These are phyloP conservation scores for Puccinia novopanici DNA, from an alignment of 1,284 basidiomycete genomes.

Conservation along the genomic window DNA sequence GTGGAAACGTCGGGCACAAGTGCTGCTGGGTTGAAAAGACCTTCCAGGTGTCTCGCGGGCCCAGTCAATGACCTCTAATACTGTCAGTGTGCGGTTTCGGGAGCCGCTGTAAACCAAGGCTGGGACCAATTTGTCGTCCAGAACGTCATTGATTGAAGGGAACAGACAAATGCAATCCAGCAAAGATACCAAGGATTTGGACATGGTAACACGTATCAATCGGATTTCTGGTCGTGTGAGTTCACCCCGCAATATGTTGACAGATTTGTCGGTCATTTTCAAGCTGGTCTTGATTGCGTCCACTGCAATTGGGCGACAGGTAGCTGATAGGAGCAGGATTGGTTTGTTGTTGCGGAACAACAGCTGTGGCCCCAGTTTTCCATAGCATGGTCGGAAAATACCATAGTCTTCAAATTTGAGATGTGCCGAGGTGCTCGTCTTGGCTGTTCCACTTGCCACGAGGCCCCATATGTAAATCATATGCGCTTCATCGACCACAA, in stretches of 20 bases:
- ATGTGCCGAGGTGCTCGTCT: too few relatives aligned
- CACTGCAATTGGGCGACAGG: slow-evolving; percentile 9
- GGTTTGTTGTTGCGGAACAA: background rate
- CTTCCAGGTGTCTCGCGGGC: background rate
- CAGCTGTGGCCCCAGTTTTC: slow-evolving; percentile 7
- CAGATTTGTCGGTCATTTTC: background rate
- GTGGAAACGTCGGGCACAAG: slow-evolving; percentile 7
- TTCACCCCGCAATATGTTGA: background rate
- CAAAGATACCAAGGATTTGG: background rate
- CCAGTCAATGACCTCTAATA: slow-evolving; percentile 1
- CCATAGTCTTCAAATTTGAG: too few relatives aligned
- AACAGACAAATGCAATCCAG: background rate
- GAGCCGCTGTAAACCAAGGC: slow-evolving; percentile 21
- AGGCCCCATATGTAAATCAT: too few relatives aligned
- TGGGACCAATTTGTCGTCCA: background rate
- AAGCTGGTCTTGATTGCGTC: slow-evolving; percentile 14
- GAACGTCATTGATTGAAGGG: background rate
- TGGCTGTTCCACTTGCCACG: too few relatives aligned
- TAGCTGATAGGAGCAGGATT: slow-evolving; percentile 2
- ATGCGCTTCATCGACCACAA: background rate
- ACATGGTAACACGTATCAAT: background rate
- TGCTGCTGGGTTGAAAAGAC: background rate
- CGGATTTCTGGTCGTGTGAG: slow-evolving; percentile 7
- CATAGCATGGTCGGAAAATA: background rate
- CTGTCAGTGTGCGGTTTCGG: slow-evolving; percentile 6